Conservation (phyloP, 177 flowering plant species). For the Vitis hybrid region DNA sequence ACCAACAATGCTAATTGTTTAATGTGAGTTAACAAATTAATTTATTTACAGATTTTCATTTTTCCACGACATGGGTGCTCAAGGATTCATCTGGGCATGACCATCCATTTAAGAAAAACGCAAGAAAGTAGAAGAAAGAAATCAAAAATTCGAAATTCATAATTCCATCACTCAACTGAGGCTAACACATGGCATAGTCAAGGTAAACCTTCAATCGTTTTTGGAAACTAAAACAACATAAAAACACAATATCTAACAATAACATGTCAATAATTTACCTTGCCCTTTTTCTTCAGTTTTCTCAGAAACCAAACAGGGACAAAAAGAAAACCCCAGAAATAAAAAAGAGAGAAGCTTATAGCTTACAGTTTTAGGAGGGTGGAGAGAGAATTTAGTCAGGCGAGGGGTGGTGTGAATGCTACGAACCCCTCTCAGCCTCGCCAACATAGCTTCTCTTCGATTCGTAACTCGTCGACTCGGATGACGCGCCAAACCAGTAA, state of each 20-base stretch:
- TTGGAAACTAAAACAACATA: neutral
- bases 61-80: no score
- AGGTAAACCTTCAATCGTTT: neutral
- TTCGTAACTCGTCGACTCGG: no score
- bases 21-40: no score
- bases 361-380: conserved; percentile 55
- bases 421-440: conserved; percentile 33
- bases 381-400: conserved; percentile 56
- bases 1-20: no score
- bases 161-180: neutral
- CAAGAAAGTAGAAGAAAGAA: neutral
- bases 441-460: conserved; percentile 8
- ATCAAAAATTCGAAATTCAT: neutral
- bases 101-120: no score
- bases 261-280: neutral
- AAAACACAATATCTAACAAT: neutral
- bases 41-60: no score
- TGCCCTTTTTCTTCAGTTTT: neutral
- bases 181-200: neutral
- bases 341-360: neutral
- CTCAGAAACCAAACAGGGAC: neutral
- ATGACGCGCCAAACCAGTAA: no score
- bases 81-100: no score
- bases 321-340: neutral
- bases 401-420: conserved; percentile 48